Percentiles rank a stretch among this genome's conserved stretches.
Conservation (phyloP, 176 grass and related monocot species). For the maize (Zea mays) region Zm-B73-REFERENCE-NAM-5.0 NC_050103.1:107750501-107751000, state of each 20-base stretch:
- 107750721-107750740: constrained; percentile 1
- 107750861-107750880: too few species aligned
- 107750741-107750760: background rate
- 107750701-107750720: constrained; percentile 5
- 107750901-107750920: too few species aligned
- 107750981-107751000: constrained; percentile 46
- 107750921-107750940: too few species aligned
- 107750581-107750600: background rate
- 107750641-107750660: too few species aligned
- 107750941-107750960: background rate
- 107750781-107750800: background rate
- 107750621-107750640: background rate
- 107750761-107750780: background rate
- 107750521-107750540: background rate
- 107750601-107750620: background rate
- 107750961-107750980: background rate
- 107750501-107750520: constrained; percentile 14
- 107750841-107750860: background rate
- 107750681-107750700: background rate
- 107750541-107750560: constrained; percentile 4
- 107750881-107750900: too few species aligned
- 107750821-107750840: constrained; percentile 11
- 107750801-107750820: too few species aligned
- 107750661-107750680: background rate
- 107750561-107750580: background rate